Conservation (phyloP, 2,329 filamentous ascomycete genomes). For the Aureobasidium sp. region DNA sequence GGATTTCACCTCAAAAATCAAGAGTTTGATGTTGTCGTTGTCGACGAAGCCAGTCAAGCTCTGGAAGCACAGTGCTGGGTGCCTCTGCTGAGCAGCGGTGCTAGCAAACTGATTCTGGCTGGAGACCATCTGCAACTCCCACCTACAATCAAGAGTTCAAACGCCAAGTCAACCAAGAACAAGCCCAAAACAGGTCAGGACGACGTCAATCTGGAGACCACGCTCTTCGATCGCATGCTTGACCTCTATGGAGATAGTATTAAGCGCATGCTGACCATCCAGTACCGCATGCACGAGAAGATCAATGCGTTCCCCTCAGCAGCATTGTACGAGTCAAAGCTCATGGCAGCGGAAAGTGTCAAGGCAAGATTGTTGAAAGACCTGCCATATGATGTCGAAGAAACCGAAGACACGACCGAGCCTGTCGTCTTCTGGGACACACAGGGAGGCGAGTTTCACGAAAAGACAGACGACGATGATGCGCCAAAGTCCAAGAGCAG, state of each 20-base stretch:
- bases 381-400: conserved; percentile 67
- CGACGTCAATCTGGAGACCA: conserved; percentile 61
- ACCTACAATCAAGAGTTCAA: conserved; percentile 81
- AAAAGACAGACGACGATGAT: conserved; percentile 69
- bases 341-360: conserved; percentile 75
- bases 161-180: conserved; percentile 33
- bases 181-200: conserved; percentile 28
- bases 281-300: conserved; percentile 94
- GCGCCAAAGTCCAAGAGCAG: conserved; percentile 61
- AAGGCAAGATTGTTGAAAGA: conserved; percentile 67
- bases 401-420: conserved; percentile 79
- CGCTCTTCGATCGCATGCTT: conserved; percentile 84
- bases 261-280: conserved; percentile 91
- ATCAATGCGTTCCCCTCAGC: conserved; percentile 95
- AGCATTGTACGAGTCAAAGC: conserved; percentile 74
- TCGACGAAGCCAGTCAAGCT: conserved; percentile 94
- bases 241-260: conserved; percentile 72
- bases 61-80: conserved; percentile 98
- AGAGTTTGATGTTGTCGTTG: conserved; percentile 85
- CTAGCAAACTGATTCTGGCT: conserved; percentile 79
- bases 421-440: conserved; percentile 93
- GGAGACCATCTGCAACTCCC: conserved; percentile 93
- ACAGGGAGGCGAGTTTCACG: conserved; percentile 84
- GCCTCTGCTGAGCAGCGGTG: conserved; percentile 61
- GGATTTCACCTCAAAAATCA: conserved; percentile 74